phyloP scores from a whole-genome alignment of 2,329 filamentous ascomycete species.

The Cladosporium colombiae region DNA sequence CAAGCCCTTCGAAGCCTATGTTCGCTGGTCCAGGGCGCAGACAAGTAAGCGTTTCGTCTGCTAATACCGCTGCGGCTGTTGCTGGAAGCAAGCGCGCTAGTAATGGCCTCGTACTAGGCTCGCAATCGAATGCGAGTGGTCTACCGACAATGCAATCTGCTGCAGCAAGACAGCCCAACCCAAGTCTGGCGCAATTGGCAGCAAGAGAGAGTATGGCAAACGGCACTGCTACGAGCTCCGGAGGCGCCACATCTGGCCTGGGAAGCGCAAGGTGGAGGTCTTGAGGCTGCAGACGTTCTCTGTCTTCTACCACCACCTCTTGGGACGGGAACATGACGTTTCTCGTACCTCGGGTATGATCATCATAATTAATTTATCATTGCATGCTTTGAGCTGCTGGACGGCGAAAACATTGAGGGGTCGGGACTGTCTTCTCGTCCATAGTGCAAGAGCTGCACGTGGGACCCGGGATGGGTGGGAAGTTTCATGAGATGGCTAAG shows the following conservation, averaged over 20 bases:
- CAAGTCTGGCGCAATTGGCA: conserved; percentile 29
- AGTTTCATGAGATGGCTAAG: background rate
- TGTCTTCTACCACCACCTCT: background rate
- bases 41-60: conserved; percentile 28
- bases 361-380: background rate
- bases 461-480: background rate
- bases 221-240: conserved; percentile 11
- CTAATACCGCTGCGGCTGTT: conserved; percentile 25
- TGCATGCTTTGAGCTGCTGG: conserved; percentile 15
- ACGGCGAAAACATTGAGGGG: conserved; percentile 1
- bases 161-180: conserved; percentile 12
- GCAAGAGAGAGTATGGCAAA: conserved; percentile 31
- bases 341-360: background rate
- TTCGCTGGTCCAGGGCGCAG: conserved; percentile 22
- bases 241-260: conserved; percentile 6
- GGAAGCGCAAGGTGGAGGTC: conserved; percentile 17
- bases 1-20: conserved; percentile 16
- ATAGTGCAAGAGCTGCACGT: background rate
- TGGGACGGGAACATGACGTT: background rate
- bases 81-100: conserved; percentile 32
- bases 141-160: conserved; percentile 14
- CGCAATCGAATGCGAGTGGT: conserved; percentile 6
- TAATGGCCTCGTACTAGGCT: conserved; percentile 28
- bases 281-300: background rate
- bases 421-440: background rate